phyloP scores from a whole-genome alignment of 345 rosid species.

The Brassica napus region Da-Ae NC_063446.1:35458501-35459000 shows the following conservation, averaged over 20 bases:
- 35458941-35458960: constrained; percentile 83
- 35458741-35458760: constrained; percentile 94
- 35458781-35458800: constrained; percentile 84
- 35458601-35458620: constrained; percentile 62
- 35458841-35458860: constrained; percentile 80
- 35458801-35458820: constrained; percentile 87
- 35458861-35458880: constrained; percentile 92
- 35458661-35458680: constrained; percentile 90
- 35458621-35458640: constrained; percentile 86
- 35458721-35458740: constrained; percentile 99
- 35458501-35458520: constrained; percentile 59
- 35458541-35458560: constrained; percentile 44
- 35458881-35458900: constrained; percentile 73
- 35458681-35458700: constrained; percentile 73
- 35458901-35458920: constrained; percentile 78
- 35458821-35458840: constrained; percentile 86
- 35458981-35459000: constrained; percentile 83
- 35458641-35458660: constrained; percentile 92
- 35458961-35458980: constrained; percentile 89
- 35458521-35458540: constrained; percentile 60
- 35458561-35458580: constrained; percentile 51
- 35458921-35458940: constrained; percentile 69
- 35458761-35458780: constrained; percentile 95
- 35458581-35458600: constrained; percentile 56
- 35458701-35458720: constrained; percentile 92